These are phyloP conservation scores for Hypoxylon sp. DNA, from an alignment of 2,329 filamentous ascomycete species.

Conservation along the genomic window DNA sequence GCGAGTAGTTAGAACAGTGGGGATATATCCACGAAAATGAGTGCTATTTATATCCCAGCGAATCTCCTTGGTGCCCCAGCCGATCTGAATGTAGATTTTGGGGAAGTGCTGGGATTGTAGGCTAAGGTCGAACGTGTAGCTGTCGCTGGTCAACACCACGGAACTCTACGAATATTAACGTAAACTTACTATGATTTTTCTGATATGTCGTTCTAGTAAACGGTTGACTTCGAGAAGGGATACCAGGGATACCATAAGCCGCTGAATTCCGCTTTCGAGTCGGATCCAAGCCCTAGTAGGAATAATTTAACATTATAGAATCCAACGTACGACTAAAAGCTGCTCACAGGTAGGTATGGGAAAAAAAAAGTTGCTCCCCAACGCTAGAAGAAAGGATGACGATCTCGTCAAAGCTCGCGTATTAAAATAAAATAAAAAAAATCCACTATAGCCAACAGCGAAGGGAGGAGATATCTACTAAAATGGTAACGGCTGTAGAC, in stretches of 20 bases:
- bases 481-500: too few relatives aligned
- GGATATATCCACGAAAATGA: neutral
- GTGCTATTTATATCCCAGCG: slow-evolving; percentile 52
- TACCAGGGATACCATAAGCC: slow-evolving; percentile 42
- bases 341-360: slow-evolving; percentile 55
- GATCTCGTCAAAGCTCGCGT: slow-evolving; percentile 26
- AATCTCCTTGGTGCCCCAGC: slow-evolving; percentile 50
- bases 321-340: neutral
- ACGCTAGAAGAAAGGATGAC: slow-evolving; percentile 53
- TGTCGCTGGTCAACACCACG: slow-evolving; percentile 33
- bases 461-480: neutral
- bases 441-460: slow-evolving; percentile 11
- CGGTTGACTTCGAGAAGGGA: slow-evolving; percentile 39
- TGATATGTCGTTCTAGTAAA: slow-evolving; percentile 13
- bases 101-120: slow-evolving; percentile 51
- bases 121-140: slow-evolving; percentile 51
- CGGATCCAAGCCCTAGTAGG: slow-evolving; percentile 43
- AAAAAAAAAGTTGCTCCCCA: slow-evolving; percentile 53
- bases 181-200: slow-evolving; percentile 43
- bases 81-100: slow-evolving; percentile 47
- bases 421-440: too few relatives aligned
- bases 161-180: slow-evolving; percentile 11
- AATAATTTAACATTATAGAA: neutral
- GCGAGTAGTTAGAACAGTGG: neutral
- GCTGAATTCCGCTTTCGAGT: slow-evolving; percentile 45